Conservation (phyloP, 1,139 yeast species). For the Pichiaceae sp. region DNA sequence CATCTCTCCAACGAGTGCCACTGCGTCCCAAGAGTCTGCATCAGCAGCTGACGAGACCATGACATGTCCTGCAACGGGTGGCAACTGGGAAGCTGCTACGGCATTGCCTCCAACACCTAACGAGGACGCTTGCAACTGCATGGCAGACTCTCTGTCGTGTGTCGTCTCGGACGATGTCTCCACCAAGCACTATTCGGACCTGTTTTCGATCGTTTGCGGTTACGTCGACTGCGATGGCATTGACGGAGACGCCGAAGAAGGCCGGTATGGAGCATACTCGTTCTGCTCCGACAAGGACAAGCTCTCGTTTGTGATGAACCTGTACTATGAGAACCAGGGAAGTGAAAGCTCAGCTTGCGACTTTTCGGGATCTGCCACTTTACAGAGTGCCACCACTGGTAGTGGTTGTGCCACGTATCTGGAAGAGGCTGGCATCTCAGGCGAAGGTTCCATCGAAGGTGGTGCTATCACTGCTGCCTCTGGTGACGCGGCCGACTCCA, state of each 20-base stretch:
- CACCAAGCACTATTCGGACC: slow-evolving; percentile 41
- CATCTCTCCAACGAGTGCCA: slow-evolving; percentile 49
- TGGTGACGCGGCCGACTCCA: slow-evolving; percentile 21
- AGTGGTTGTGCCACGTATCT: slow-evolving; percentile 37
- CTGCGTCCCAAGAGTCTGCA: slow-evolving; percentile 18
- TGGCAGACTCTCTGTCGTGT: slow-evolving; percentile 40
- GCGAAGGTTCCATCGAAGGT: slow-evolving; percentile 29
- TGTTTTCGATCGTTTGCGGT: slow-evolving; percentile 47
- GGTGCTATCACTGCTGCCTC: slow-evolving; percentile 17
- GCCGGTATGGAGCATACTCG: slow-evolving; percentile 49
- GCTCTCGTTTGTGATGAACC: slow-evolving; percentile 54
- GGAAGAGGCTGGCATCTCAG: slow-evolving; percentile 33
- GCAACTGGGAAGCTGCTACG: slow-evolving; percentile 47
- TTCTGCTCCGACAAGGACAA: slow-evolving; percentile 52
- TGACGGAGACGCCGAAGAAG: slow-evolving; percentile 40
- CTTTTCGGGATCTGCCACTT: slow-evolving; percentile 48
- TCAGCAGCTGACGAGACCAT: slow-evolving; percentile 28
- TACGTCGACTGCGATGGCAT: slow-evolving; percentile 33
- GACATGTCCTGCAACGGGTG: slow-evolving; percentile 41
- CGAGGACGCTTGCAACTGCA: slow-evolving; percentile 49
- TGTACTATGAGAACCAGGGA: slow-evolving; percentile 42
- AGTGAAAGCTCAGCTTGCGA: slow-evolving; percentile 39
- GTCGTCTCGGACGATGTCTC: slow-evolving; percentile 38
- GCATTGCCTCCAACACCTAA: slow-evolving; percentile 66
- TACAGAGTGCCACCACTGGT: slow-evolving; percentile 42